Conservation (phyloP, 73 alveolate genomes). For the Effrenium voratum region DNA sequence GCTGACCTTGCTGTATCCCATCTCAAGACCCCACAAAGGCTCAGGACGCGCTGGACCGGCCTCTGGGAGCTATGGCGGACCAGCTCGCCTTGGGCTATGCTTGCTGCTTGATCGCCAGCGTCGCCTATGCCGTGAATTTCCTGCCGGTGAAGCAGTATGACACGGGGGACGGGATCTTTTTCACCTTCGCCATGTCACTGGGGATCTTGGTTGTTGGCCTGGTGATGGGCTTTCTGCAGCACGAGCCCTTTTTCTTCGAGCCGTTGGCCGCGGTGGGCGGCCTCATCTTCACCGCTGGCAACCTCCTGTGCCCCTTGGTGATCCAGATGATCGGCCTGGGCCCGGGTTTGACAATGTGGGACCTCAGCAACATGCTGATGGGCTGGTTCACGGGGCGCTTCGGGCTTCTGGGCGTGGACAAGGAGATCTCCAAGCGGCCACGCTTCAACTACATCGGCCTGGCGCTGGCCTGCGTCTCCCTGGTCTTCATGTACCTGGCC, state of each 20-base stretch:
- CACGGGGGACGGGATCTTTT: constrained; percentile 58
- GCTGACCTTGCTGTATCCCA: too few relatives aligned
- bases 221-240: background rate
- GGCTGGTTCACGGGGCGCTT: constrained; percentile 56
- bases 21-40: background rate
- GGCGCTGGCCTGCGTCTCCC: constrained; percentile 18
- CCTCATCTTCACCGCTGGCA: constrained; percentile 9
- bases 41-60: background rate
- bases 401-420: constrained; percentile 37
- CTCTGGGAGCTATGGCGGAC: background rate
- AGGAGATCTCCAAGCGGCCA: background rate
- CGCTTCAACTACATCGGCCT: constrained; percentile 6
- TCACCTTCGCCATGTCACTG: constrained; percentile 51
- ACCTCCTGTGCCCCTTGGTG: constrained; percentile 40
- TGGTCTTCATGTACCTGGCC: constrained; percentile 26
- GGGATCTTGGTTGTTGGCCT: constrained; percentile 15
- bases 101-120: constrained; percentile 52
- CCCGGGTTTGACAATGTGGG: constrained; percentile 47
- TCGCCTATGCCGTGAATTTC: constrained; percentile 39
- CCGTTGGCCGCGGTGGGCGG: constrained; percentile 53
- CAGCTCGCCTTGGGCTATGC: constrained; percentile 12
- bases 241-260: constrained; percentile 29
- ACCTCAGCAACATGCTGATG: constrained; percentile 43
- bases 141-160: constrained; percentile 40
- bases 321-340: constrained; percentile 52